These are phyloP conservation scores for Fraxinus albicans DNA, from an alignment of 305 asterid genomes.

Conservation along the genomic window DNA sequence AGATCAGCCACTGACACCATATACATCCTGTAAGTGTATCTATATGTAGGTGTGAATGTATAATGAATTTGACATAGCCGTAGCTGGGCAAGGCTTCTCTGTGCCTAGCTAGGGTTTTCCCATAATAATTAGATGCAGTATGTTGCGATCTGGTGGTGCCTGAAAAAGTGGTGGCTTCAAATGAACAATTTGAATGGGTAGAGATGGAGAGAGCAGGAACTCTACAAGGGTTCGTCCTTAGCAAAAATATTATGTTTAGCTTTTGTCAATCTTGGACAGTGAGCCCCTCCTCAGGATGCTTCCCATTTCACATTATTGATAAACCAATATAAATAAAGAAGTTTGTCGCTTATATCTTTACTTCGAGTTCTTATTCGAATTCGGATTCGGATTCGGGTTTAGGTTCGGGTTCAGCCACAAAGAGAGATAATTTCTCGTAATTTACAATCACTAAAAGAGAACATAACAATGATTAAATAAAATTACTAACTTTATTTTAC, in stretches of 20 bases:
- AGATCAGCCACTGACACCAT: slow-evolving; percentile 33
- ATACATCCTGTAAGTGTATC: too few species aligned
- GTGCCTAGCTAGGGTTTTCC: slow-evolving; percentile 17
- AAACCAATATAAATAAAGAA: not conserved
- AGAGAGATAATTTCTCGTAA: too few species aligned
- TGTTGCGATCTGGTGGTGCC: slow-evolving; percentile 31
- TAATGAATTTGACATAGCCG: slow-evolving; percentile 1
- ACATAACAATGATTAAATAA: not conserved
- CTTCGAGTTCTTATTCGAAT: too few species aligned
- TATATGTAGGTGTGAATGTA: not conserved
- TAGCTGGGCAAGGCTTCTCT: not conserved
- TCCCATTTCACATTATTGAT: not conserved
- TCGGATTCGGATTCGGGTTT: too few species aligned
- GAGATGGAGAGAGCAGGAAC: not conserved
- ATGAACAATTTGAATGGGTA: slow-evolving; percentile 32
- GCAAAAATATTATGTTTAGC: slow-evolving; percentile 2
- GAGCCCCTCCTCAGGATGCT: slow-evolving; percentile 15
- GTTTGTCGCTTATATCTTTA: not conserved
- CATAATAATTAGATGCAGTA: slow-evolving; percentile 31
- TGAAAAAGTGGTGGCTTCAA: slow-evolving; percentile 46
- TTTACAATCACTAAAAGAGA: not conserved
- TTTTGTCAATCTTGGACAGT: slow-evolving; percentile 25
- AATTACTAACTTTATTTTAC: slow-evolving; percentile 8
- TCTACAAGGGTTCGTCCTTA: slow-evolving; percentile 23
- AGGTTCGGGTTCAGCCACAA: too few species aligned